phyloP scores from a whole-genome alignment of 106 monocot species.

The Cymbidium sinense region DNA sequence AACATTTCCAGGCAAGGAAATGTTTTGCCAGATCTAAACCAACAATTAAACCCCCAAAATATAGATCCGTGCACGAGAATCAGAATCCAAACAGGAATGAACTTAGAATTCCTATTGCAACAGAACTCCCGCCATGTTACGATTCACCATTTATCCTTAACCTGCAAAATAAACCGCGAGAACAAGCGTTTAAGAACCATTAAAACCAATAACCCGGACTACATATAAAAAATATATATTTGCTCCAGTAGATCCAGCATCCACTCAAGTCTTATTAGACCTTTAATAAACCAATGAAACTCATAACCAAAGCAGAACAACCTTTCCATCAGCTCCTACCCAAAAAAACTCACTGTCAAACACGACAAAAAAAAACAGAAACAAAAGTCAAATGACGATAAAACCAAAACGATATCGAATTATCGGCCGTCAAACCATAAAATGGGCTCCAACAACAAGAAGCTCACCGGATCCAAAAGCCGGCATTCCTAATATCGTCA shows the following conservation, averaged over 20 bases:
- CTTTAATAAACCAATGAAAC: slow-evolving; percentile 5
- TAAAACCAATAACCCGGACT: background rate
- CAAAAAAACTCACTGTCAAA: background rate
- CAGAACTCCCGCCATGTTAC: background rate
- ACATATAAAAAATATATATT: background rate
- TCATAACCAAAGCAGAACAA: background rate
- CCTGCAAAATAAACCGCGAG: background rate
- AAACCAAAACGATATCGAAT: background rate
- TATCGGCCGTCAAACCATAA: background rate
- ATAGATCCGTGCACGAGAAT: background rate
- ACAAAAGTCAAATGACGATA: background rate
- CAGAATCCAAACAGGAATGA: background rate
- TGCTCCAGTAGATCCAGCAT: background rate
- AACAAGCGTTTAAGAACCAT: slow-evolving; percentile 3
- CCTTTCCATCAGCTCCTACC: background rate
- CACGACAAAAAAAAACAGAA: background rate
- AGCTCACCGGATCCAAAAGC: slow-evolving; percentile 3
- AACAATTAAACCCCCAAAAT: background rate
- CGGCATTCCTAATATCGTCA: background rate
- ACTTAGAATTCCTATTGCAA: background rate
- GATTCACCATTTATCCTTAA: background rate
- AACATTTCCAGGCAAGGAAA: background rate
- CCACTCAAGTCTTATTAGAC: background rate
- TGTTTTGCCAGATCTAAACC: background rate
- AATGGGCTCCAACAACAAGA: background rate